A percentile compares a stretch with the other conserved stretches of the same genome.
Conservation (phyloP, 1,139 yeast genomes). For the Geotrichum phurueaensis region DNA sequence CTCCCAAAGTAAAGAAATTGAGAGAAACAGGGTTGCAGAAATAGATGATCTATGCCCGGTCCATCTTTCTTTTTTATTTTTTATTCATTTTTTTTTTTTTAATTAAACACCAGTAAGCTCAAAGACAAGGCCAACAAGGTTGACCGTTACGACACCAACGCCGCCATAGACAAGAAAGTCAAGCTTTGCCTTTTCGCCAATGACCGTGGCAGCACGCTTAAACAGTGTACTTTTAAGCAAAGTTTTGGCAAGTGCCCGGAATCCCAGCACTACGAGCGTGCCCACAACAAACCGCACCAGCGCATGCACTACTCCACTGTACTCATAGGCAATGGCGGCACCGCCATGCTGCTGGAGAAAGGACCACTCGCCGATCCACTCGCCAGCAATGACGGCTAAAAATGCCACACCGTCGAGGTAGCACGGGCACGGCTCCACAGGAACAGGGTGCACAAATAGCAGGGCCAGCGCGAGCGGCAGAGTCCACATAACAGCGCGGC, state of each 20-base stretch:
- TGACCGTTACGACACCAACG: neutral
- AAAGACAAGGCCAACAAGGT: neutral
- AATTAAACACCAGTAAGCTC: neutral
- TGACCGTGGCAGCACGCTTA: neutral
- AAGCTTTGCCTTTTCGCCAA: neutral
- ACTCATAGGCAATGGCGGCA: slow-evolving; percentile 3
- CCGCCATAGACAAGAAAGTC: neutral
- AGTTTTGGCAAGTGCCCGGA: neutral
- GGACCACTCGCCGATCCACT: slow-evolving; percentile 53
- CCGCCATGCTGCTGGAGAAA: neutral
- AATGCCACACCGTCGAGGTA: slow-evolving; percentile 94
- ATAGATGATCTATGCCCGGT: too few relatives aligned
- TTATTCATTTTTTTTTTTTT: too few relatives aligned
- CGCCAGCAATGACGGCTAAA: slow-evolving; percentile 78
- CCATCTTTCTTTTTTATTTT: too few relatives aligned
- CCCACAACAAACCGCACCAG: slow-evolving; percentile 52
- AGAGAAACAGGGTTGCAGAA: too few relatives aligned
- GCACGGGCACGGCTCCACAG: slow-evolving; percentile 93
- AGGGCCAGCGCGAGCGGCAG: slow-evolving; percentile 38
- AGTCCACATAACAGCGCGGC: slow-evolving; percentile 35
- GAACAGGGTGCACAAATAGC: slow-evolving; percentile 69
- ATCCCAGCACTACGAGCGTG: slow-evolving; percentile 40
- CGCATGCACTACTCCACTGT: neutral
- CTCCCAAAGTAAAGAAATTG: too few relatives aligned
- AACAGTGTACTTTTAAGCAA: neutral